Evolutionary conservation across 306 rosid species (phyloP).

Genomic region (Rosa chinensis): DNA sequence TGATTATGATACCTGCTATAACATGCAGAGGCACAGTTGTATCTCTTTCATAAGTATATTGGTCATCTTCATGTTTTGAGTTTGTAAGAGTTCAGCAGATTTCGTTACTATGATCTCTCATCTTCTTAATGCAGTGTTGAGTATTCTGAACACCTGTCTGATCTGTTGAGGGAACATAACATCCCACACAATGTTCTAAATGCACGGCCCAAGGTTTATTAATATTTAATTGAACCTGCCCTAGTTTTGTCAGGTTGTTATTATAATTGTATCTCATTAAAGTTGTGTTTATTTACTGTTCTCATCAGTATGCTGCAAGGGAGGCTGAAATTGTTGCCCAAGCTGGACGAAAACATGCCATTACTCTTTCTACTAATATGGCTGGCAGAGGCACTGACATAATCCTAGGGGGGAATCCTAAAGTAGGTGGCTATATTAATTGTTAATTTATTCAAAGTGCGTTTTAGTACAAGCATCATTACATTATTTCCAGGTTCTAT

Average conservation of each 20-base stretch:
- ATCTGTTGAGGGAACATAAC: conserved; percentile 69
- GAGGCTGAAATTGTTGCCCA: conserved; percentile 97
- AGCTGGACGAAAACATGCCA: conserved; percentile 92
- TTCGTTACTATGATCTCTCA: conserved; percentile 29
- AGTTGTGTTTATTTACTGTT: conserved; percentile 5
- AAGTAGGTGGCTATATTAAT: conserved; percentile 50
- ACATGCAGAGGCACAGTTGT: not conserved
- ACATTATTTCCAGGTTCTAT: not conserved
- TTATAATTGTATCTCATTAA: not conserved
- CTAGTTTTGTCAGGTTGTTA: conserved; percentile 12
- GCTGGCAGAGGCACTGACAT: conserved; percentile 99
- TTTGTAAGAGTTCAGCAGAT: conserved; percentile 15
- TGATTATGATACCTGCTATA: not conserved
- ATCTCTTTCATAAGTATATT: not conserved
- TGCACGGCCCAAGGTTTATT: conserved; percentile 87
- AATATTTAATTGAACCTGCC: conserved; percentile 12
- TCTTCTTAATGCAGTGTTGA: conserved; percentile 70
- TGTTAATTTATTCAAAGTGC: not conserved
- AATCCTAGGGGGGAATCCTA: conserved; percentile 98
- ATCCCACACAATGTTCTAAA: conserved; percentile 94
- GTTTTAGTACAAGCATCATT: not conserved
- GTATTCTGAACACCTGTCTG: conserved; percentile 86
- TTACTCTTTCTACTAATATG: conserved; percentile 96
- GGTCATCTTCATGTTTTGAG: conserved; percentile 18
- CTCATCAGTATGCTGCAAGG: conserved; percentile 84